Percentiles rank a stretch among this genome's conserved stretches.
Conservation (phyloP, 345 rosid genomes). For the Nasturtium officinale region DNA sequence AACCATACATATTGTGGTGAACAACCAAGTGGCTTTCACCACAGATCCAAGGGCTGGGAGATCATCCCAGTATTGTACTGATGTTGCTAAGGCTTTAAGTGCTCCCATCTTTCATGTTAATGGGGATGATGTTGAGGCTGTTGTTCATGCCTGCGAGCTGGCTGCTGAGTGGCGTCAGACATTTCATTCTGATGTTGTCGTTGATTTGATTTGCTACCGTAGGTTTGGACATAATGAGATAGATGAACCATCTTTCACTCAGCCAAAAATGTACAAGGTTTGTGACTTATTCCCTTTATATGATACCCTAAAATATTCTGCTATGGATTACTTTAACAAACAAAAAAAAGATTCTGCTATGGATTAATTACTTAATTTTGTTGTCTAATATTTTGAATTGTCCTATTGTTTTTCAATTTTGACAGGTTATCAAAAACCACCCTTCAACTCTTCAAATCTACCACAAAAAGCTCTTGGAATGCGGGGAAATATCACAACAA, state of each 20-base stretch:
- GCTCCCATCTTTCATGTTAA: constrained; percentile 86
- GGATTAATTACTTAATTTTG: not conserved
- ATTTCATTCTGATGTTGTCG: constrained; percentile 80
- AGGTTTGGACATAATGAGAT: constrained; percentile 86
- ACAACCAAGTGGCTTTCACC: constrained; percentile 90
- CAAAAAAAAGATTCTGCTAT: not conserved
- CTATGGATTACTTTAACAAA: too few species aligned
- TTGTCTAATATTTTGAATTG: constrained; percentile 1
- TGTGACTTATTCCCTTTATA: constrained; percentile 10
- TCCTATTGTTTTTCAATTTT: constrained; percentile 22
- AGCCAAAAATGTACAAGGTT: constrained; percentile 86
- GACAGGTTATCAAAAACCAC: constrained; percentile 68
- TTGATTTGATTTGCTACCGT: constrained; percentile 77
- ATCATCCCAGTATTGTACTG: constrained; percentile 87
- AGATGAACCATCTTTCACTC: constrained; percentile 86
- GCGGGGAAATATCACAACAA: constrained; percentile 62
- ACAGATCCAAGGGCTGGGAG: constrained; percentile 82
- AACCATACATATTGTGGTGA: constrained; percentile 83
- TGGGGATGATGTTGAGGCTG: constrained; percentile 83
- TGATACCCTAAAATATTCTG: constrained; percentile 2
- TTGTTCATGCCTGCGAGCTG: constrained; percentile 77
- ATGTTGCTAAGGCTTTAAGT: constrained; percentile 86
- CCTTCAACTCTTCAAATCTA: constrained; percentile 75
- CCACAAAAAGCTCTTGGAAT: constrained; percentile 61
- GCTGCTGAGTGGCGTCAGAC: constrained; percentile 94